Base-by-base conservation (phyloP, 2,329 filamentous ascomycete genomes). In the Chrysosphaeria jannelii region DNA sequence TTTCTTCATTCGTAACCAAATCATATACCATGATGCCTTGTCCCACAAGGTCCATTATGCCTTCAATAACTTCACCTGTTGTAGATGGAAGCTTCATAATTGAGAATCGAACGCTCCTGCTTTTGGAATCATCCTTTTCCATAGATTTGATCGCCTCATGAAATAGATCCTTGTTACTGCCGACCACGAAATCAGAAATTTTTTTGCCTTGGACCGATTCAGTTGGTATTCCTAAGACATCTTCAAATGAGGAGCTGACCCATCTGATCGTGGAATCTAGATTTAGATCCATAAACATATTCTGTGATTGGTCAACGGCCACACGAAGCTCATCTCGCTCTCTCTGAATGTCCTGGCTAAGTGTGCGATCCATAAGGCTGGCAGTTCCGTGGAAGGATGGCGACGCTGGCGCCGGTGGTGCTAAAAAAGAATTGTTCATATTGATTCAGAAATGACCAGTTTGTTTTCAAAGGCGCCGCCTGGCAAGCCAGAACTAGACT, bases 11-110 rank as follows among this genome's bases (percentile, higher is more conserved):
- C 18, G 76, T 74, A 8, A 70, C 60, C 30, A 71, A 65, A 41
- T 93, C 79, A 40, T 90, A 93, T 5, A 93, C 76, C 70, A 93
- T 89, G 38, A 97, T 97, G 12, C 85, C 85, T 45, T 97, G 85
- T 5, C 75, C 88, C 46, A 97, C 88, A 28, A 97, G 57, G 30
- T 78, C 69, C n/a, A n/a, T n/a, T n/a, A n/a, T n/a, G n/a, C n/a
- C n/a, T n/a, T n/a, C n/a, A 29, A 90, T 53, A 19, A 62, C 19
- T n/a, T 18, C 16, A 18, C 16, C 16, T 7, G 16, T 7, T n/a
- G 48, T 21, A 13, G 51, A 44, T 13, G 57, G 50, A 23, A 78
- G 46, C 33, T 64, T 65, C 8, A 71, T 78, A 31, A 85, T 53
- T 12, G 66, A 53, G 40, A 90, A 88, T 25, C 74, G 69, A 33